Conservation (phyloP, 352 stramenopile genomes). For the Phytophthora pseudosyringae region DNA sequence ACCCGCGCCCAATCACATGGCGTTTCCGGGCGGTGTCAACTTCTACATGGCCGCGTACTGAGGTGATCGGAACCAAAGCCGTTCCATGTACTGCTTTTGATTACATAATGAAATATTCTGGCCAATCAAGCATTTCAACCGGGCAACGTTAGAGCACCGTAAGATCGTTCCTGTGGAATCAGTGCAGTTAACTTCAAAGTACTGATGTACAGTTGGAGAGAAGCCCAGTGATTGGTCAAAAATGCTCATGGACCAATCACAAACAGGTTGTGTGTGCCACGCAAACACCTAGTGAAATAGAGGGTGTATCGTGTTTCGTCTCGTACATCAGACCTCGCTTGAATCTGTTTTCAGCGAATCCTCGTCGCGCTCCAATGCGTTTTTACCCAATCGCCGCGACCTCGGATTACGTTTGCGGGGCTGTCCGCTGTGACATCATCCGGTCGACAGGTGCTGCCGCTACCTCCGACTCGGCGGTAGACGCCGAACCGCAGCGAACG, state of each 20-base stretch:
- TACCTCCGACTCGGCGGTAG: conserved; percentile 24
- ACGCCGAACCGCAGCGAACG: conserved; percentile 34
- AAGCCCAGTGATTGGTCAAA: too few relatives aligned
- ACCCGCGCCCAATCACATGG: conserved; percentile 27
- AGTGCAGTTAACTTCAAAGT: too few relatives aligned
- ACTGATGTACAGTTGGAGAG: too few relatives aligned
- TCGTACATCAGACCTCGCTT: not conserved
- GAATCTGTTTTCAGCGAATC: conserved; percentile 8
- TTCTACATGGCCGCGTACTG: conserved; percentile 1
- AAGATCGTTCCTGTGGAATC: too few relatives aligned
- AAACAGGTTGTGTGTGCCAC: too few relatives aligned
- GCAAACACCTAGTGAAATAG: not conserved
- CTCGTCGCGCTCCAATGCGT: not conserved
- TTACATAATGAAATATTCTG: too few relatives aligned
- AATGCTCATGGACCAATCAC: too few relatives aligned
- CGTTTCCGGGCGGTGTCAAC: conserved; percentile 32
- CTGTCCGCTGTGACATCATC: conserved; percentile 18
- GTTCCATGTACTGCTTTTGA: too few relatives aligned
- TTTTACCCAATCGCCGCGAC: conserved; percentile 7
- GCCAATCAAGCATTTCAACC: too few relatives aligned
- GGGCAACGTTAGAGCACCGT: too few relatives aligned
- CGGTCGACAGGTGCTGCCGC: not conserved
- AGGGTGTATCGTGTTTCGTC: not conserved
- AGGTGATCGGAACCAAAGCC: too few relatives aligned
- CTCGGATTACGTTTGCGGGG: conserved; percentile 8